Conservation (phyloP, 352 stramenopile genomes). For the Phytophthora sp. region DNA sequence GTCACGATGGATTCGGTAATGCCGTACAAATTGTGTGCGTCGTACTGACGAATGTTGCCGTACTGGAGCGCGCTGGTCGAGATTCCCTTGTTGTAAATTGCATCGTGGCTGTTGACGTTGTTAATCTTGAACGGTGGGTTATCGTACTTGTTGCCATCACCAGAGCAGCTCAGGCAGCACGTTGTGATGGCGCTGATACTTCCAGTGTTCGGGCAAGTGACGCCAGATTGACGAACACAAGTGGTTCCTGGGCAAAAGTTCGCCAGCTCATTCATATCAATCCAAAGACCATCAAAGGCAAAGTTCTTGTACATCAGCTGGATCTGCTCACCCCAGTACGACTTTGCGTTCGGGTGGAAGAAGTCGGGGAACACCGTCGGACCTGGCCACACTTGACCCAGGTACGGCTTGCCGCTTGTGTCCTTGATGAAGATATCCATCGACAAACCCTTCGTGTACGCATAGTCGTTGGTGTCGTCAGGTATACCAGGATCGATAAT, state of each 20-base stretch:
- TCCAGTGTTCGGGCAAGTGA: slow-evolving; percentile 42
- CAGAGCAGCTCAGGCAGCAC: slow-evolving; percentile 51
- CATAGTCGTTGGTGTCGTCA: slow-evolving; percentile 49
- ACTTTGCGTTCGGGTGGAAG: slow-evolving; percentile 66
- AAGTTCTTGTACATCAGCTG: slow-evolving; percentile 53
- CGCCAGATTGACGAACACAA: slow-evolving; percentile 40
- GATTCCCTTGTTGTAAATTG: slow-evolving; percentile 69
- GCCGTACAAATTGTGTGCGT: slow-evolving; percentile 85
- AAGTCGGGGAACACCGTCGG: slow-evolving; percentile 86
- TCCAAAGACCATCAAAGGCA: slow-evolving; percentile 80
- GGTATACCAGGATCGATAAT: slow-evolving; percentile 89
- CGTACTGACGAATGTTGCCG: slow-evolving; percentile 65
- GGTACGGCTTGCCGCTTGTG: slow-evolving; percentile 57
- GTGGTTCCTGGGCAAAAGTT: slow-evolving; percentile 70
- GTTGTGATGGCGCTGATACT: slow-evolving; percentile 43
- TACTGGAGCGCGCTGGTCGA: slow-evolving; percentile 64
- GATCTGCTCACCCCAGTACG: slow-evolving; percentile 77
- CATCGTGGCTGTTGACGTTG: slow-evolving; percentile 44
- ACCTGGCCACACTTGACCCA: slow-evolving; percentile 85
- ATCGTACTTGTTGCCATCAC: slow-evolving; percentile 57
- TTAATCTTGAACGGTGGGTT: slow-evolving; percentile 67
- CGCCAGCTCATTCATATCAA: slow-evolving; percentile 90
- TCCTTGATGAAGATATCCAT: slow-evolving; percentile 86
- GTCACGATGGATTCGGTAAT: slow-evolving; percentile 78
- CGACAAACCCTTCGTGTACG: slow-evolving; percentile 59